Base-by-base conservation (phyloP, 176 grass and related monocot species). In the Triticum turgidum region DNA sequence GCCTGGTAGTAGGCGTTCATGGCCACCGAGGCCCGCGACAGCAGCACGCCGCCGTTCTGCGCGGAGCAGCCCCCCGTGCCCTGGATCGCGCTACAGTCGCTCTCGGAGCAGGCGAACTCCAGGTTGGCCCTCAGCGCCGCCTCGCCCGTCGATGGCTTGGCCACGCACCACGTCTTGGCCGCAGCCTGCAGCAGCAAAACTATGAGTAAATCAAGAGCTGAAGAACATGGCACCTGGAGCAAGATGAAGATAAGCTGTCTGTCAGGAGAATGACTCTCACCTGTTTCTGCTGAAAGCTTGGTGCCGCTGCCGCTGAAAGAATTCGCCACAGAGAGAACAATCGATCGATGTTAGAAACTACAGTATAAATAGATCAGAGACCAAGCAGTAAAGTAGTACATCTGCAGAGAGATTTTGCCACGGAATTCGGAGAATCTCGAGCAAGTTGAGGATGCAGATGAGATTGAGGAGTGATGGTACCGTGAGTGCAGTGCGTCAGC, bases 1-100 rank as follows among this genome's bases (percentile, higher is more conserved):
- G 73, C 65, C 75, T 88, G 88, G 74, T 93, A 93, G 68, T 93
- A 93, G 61, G 75, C 25, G 61, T 93, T 93, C 91, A 93, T 93
- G 1, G 88, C 86, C 37, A 88, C 73, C 0, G 88, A 93, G 4
- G 86, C 88, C 1, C 35, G 61, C 0, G 86, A 56, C 7, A 82
- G 52, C 21, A 93, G 67, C 32, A 29, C 2, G 2, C 66, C 80
- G 7, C 33, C 61, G 2, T 63, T 73, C 1, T 38, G 68, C 2
- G 4, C 15, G 61, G 86, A 80, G 51, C 88, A 93, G 39, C 61
- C 72, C 2, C 86, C 79, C 0, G 37, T n/a, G 78, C 88, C 83
- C 70, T 79, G 61, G 13, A 93, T 68, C 6, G 73, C 79, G 61
- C 59, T 30, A 75, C 88, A 93, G 25, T 90, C 83, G 47, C 79